Conservation (phyloP, 176 grass and related monocot species). For the Lolium perenne region DNA sequence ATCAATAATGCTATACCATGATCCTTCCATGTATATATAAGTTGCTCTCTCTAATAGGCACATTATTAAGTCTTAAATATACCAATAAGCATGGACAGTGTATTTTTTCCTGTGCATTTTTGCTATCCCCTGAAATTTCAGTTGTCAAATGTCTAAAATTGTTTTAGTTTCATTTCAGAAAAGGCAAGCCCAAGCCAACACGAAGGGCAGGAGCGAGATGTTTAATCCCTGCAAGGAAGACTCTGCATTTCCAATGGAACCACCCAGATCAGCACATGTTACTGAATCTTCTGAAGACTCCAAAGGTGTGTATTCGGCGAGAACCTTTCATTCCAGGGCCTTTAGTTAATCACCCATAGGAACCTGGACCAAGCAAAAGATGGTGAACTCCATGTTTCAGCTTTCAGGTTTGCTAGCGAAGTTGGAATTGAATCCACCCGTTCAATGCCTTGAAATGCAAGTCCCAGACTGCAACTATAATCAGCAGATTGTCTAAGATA, state of each 20-base stretch:
- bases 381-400: too few species aligned
- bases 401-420: too few species aligned
- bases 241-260: constrained; percentile 88
- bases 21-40: background rate
- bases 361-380: too few species aligned
- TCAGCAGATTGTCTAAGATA: too few species aligned
- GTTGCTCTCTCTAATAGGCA: too few species aligned
- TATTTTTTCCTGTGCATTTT: background rate
- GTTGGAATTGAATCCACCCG: too few species aligned
- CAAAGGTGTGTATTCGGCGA: constrained; percentile 45
- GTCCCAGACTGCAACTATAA: too few species aligned
- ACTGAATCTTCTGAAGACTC: constrained; percentile 56
- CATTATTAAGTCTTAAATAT: background rate
- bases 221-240: constrained; percentile 86
- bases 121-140: background rate
- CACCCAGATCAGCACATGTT: constrained; percentile 54
- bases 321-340: constrained; percentile 51
- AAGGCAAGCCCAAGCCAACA: constrained; percentile 66
- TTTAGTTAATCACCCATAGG: too few species aligned
- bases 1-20: background rate
- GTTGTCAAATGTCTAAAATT: constrained; percentile 12
- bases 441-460: too few species aligned
- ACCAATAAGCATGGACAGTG: background rate
- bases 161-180: constrained; percentile 56
- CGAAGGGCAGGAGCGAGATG: constrained; percentile 89